Evolutionary conservation across 2,329 filamentous ascomycete species (phyloP), one percentile per base, ranked within the genome.

Genomic region (Podosphaera leucotricha): DNA sequence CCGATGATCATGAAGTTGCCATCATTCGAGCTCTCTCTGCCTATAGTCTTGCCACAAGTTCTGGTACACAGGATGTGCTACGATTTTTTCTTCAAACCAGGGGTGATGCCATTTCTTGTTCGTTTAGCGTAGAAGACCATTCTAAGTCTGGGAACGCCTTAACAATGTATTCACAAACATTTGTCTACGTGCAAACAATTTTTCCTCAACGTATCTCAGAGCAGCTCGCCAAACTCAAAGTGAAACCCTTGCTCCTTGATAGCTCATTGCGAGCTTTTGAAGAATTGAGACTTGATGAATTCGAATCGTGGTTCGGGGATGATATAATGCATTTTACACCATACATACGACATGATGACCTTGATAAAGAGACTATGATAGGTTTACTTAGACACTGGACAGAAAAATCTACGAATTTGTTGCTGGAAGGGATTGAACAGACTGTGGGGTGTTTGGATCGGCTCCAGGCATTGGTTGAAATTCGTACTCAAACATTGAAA

Each of bases 291-390:
- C 63, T 94, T 21, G 84, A 93, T 55, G 62, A 90, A 8, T 75
- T 83, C 54, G 74, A 77, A 49, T 69, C 70, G 18, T 92, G 85
- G 80, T 80, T 90, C 49, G 71, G 80, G 16, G 75, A 85, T 6
- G 83, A 92, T 47, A 80, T 93, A 37, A 73, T 72, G 40, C 80
- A 79, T 50, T 94, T 92, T 56, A 87, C 77, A 0, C 86, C 86
- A 0, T 93, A 84, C 63, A 80, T 92, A 30, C 75, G 81, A 24
- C 77, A 92, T 53, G 82, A 86, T 50, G 80, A 90, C 50, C 60
- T 82, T 3, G 70, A 75, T 20, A 72, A 69, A 18, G 61, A 64
- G 20, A 68, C 75, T 47, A 71, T 72, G 0, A 66, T 68, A 37
- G 68, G 72, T 2, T 72, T 72, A 59, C 66, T 83, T 13, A 67